Evolutionary conservation across 1,284 basidiomycete genomes (phyloP), one percentile per base, ranked within the genome.

Genomic region (Abortiporus biennis): DNA sequence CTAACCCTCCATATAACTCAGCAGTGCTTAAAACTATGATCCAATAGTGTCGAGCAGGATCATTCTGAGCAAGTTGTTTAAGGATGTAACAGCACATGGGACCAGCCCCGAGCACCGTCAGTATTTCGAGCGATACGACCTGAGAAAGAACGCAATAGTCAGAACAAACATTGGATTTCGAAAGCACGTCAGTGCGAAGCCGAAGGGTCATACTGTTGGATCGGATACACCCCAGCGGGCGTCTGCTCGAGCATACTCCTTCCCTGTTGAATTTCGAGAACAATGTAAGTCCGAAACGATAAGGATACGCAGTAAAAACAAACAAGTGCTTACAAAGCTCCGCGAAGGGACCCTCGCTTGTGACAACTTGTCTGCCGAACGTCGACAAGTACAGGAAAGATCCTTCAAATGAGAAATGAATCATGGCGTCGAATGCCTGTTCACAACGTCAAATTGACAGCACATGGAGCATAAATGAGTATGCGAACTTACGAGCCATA

Each of bases 71-170:
- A 20, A 90, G 70, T 53, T 79, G 77, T 48, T 71, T 74, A 37
- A 85, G 64, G 49, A 87, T 78, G 47, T 80, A 85, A 58, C 72
- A 78, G 54, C 81, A 84, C 40, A 89, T 53, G 0, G 83, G 79
- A 0, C 79, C 86, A 19, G 75, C 84, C 20, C 84, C 85, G 21
- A 90, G 67, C 9, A 91, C 88, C 4, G 88, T 92, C 49, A 92
- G 67, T 38, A 91, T 61, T 59, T 92, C 88, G 32, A 92, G 75
- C 4, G 85, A 81, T 32, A 92, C 85, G 36, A 91, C 33, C 72
- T 51, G 36, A 6, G 16, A 12, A 8, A 6, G 17, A 23, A 23
- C 3, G 33, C 9, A 13, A 17, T 34, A n/a, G n/a, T 34, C 33
- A 34, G 16, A 9, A 9, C 8, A 17, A 11, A 17, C 16, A 11